A percentile compares a stretch with the other conserved stretches of the same genome.
These are phyloP conservation scores for Nakazawaea holstii DNA, from an alignment of 805 yeast species.

Conservation along the genomic window DNA sequence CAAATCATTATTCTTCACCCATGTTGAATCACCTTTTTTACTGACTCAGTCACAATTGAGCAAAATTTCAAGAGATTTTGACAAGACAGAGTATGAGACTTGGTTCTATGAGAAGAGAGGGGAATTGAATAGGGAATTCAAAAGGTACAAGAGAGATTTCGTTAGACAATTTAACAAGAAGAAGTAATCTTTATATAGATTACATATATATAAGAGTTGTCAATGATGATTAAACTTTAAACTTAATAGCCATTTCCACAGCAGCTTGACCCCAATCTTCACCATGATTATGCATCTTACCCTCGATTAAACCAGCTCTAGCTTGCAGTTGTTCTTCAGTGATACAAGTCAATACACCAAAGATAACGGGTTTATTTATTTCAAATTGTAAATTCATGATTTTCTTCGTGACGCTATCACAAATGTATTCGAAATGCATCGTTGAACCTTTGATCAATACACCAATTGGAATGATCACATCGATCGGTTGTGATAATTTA, in stretches of 20 bases:
- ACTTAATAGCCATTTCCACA: conserved; percentile 80
- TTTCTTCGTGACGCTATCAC: conserved; percentile 82
- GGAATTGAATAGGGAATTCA: conserved; percentile 69
- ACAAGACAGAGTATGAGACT: conserved; percentile 46
- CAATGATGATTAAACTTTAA: conserved; percentile 9
- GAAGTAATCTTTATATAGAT: conserved; percentile 5
- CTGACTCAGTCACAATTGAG: conserved; percentile 78
- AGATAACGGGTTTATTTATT: conserved; percentile 74
- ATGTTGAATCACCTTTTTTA: conserved; percentile 80
- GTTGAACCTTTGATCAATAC: conserved; percentile 94
- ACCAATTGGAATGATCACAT: conserved; percentile 92
- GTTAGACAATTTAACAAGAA: conserved; percentile 51
- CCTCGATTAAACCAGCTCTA: conserved; percentile 78
- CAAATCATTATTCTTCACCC: conserved; percentile 71
- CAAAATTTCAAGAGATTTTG: conserved; percentile 39
- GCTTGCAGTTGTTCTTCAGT: conserved; percentile 92
- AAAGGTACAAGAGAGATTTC: conserved; percentile 71
- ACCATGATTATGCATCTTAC: conserved; percentile 91
- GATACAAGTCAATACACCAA: conserved; percentile 88
- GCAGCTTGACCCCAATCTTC: conserved; percentile 99
- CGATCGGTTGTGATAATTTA: conserved; percentile 44
- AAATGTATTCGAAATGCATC: conserved; percentile 97
- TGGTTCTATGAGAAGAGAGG: conserved; percentile 85
- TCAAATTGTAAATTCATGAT: conserved; percentile 77
- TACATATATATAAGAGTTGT: background rate